phyloP scores from a whole-genome alignment of 2,329 filamentous ascomycete genomes.

The Ascochyta clinopodiicola region DNA sequence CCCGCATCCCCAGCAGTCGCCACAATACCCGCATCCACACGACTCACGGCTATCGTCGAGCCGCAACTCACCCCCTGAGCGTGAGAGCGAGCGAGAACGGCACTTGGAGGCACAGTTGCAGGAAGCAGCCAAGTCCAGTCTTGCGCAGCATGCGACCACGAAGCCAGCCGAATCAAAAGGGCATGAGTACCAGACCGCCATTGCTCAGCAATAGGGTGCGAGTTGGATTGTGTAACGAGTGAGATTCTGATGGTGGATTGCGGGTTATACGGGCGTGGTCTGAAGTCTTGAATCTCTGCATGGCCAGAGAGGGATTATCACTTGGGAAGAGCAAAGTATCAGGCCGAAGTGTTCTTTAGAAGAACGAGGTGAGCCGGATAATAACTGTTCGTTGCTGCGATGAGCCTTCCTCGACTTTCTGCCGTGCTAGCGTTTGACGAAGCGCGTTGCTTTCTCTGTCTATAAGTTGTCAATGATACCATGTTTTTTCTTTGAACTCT shows the following conservation, averaged over 20 bases:
- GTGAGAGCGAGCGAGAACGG: slow-evolving; percentile 28
- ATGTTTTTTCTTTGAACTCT: slow-evolving; percentile 1
- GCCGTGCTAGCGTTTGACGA: neutral
- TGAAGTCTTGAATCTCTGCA: neutral
- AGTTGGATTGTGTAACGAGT: no score
- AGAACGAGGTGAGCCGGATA: no score
- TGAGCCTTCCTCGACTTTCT: neutral
- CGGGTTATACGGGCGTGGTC: neutral
- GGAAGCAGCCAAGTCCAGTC: slow-evolving; percentile 42
- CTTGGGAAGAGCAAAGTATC: no score
- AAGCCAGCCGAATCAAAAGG: slow-evolving; percentile 1
- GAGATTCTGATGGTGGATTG: neutral
- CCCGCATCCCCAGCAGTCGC: slow-evolving; percentile 5
- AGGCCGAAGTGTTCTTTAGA: no score
- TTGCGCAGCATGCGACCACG: slow-evolving; percentile 34
- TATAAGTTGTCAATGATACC: slow-evolving; percentile 18
- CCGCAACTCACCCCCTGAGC: slow-evolving; percentile 34
- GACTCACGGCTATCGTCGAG: slow-evolving; percentile 25
- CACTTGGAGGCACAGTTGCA: slow-evolving; percentile 41
- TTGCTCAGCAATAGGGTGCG: slow-evolving; percentile 14
- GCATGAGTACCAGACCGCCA: slow-evolving; percentile 13
- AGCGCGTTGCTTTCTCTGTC: slow-evolving; percentile 13
- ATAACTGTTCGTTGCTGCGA: no score
- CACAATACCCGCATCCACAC: slow-evolving; percentile 16
- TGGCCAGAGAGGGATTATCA: no score